Evolutionary conservation across 2,329 filamentous ascomycete species (phyloP).

Genomic region (Ascochyta rabiei): DNA sequence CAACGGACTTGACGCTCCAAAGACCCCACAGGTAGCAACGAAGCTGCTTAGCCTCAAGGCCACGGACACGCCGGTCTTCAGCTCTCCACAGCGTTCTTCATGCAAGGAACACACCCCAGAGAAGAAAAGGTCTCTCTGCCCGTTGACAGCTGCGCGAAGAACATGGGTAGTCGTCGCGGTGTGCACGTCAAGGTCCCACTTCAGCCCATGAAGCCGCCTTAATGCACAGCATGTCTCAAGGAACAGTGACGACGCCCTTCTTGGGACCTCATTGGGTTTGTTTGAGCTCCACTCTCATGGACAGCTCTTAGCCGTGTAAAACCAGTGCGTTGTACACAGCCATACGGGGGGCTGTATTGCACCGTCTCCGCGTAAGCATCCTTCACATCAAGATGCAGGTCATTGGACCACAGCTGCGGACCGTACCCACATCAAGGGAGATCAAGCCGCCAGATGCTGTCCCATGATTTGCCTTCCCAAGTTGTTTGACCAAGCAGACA

Average conservation of each 20-base stretch:
- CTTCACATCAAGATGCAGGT: constrained; percentile 11
- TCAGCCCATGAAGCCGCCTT: constrained; percentile 1
- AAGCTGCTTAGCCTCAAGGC: not conserved
- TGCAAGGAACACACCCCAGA: not conserved
- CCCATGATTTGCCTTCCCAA: not conserved
- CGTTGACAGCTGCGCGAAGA: not conserved
- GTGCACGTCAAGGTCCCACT: not conserved
- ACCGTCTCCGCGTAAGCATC: constrained; percentile 33
- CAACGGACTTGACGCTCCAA: constrained; percentile 4
- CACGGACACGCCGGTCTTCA: constrained; percentile 3
- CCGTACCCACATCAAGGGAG: not conserved
- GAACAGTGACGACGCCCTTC: constrained; percentile 6
- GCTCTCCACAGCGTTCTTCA: not conserved
- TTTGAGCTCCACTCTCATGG: constrained; percentile 11
- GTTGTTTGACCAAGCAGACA: not conserved
- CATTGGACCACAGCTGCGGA: constrained; percentile 11
- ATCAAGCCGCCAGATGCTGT: not conserved
- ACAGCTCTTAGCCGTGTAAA: constrained; percentile 6
- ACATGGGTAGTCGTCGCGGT: not conserved
- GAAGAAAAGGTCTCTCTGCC: not conserved
- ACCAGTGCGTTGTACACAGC: constrained; percentile 9
- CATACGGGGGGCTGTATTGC: constrained; percentile 23
- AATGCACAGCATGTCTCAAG: constrained; percentile 1
- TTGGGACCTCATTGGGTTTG: constrained; percentile 16
- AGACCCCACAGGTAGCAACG: not conserved